A percentile compares a stretch with the other conserved stretches of the same genome.
phyloP scores from a whole-genome alignment of 768 basidiomycete species.

The Pholiota molesta region DNA sequence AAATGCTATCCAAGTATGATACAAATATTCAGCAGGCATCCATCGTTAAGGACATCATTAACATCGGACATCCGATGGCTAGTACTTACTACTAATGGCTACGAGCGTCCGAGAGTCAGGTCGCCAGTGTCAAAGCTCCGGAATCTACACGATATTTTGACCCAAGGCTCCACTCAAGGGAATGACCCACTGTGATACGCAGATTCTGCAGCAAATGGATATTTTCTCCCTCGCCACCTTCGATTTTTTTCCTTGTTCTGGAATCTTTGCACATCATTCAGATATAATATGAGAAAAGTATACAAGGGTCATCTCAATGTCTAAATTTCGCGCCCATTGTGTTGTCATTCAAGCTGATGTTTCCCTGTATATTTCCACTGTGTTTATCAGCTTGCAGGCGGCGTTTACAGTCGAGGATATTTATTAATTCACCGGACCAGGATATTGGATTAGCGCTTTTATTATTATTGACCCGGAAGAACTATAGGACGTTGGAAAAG shows the following conservation, averaged over 20 bases:
- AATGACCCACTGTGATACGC: neutral
- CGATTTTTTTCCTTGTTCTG: neutral
- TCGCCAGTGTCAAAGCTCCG: no score
- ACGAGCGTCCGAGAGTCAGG: no score
- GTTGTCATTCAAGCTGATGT: no score
- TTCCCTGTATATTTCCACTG: no score
- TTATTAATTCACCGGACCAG: neutral
- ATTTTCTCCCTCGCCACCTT: slow-evolving; percentile 1
- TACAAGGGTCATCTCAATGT: no score
- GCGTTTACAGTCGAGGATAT: neutral
- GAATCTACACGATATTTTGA: no score
- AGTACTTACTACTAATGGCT: neutral
- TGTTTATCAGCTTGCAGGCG: neutral
- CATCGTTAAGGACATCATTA: neutral
- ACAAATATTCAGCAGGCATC: neutral
- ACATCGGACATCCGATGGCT: neutral
- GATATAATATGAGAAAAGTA: neutral
- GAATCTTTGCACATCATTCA: neutral
- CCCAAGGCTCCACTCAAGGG: no score
- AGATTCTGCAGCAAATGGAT: neutral
- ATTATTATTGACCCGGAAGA: neutral
- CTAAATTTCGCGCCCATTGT: no score
- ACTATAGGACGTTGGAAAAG: neutral
- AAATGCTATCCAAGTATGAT: neutral
- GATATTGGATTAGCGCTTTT: neutral